phyloP scores from a whole-genome alignment of 805 yeast species.

The Suhomyces faveliae region DNA sequence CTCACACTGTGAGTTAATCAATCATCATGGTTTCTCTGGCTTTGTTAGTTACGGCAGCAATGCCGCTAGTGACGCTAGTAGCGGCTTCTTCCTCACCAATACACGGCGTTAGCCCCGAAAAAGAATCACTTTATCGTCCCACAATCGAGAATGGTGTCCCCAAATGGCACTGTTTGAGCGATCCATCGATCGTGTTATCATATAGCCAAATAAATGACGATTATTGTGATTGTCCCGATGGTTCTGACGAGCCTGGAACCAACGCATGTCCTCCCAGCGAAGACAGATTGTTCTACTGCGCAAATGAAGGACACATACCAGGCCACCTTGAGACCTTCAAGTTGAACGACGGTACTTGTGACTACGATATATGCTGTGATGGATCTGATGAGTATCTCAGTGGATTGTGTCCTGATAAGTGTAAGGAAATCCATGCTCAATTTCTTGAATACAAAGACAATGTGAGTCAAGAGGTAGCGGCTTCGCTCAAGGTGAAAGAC shows the following conservation, averaged over 20 bases:
- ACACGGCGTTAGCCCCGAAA: slow-evolving; percentile 11
- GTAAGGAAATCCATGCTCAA: slow-evolving; percentile 48
- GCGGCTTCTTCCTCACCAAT: slow-evolving; percentile 1
- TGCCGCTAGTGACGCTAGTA: not conserved
- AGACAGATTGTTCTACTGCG: slow-evolving; percentile 62
- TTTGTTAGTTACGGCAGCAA: not conserved
- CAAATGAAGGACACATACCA: slow-evolving; percentile 67
- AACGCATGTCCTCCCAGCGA: slow-evolving; percentile 59
- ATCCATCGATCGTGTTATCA: slow-evolving; percentile 64
- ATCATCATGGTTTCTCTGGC: not conserved
- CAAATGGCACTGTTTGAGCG: slow-evolving; percentile 65
- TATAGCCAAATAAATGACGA: slow-evolving; percentile 76
- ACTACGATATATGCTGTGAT: slow-evolving; percentile 86
- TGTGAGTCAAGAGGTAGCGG: slow-evolving; percentile 15
- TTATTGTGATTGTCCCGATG: slow-evolving; percentile 96
- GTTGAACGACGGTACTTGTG: slow-evolving; percentile 91
- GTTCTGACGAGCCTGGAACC: slow-evolving; percentile 96
- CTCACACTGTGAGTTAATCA: not conserved
- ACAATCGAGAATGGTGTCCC: slow-evolving; percentile 31
- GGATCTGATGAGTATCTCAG: slow-evolving; percentile 78
- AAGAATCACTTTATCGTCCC: slow-evolving; percentile 49
- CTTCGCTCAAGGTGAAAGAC: slow-evolving; percentile 28
- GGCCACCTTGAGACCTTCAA: slow-evolving; percentile 60
- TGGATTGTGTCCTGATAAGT: slow-evolving; percentile 53
- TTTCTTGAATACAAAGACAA: slow-evolving; percentile 19